Percentiles rank a stretch among this genome's conserved stretches.
Evolutionary conservation across 2,329 filamentous ascomycete species (phyloP).

Genomic region (Penicillium sp.): DNA sequence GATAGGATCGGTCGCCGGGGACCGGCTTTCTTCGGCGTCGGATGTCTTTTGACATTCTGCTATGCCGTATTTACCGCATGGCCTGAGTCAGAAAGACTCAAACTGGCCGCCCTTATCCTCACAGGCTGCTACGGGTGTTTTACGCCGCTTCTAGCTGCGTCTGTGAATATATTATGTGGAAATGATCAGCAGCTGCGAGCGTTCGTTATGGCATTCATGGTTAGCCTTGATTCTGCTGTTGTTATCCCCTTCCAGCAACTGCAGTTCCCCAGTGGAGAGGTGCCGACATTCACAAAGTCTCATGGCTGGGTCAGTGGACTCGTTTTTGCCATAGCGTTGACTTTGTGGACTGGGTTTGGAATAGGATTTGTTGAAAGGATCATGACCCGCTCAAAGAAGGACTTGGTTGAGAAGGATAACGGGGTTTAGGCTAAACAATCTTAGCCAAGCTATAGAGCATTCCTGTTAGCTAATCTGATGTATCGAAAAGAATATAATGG

Average conservation of each 20-base stretch:
- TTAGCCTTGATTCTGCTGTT: constrained; percentile 6
- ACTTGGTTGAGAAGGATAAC: background rate
- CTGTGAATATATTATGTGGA: constrained; percentile 44
- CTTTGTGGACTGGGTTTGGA: constrained; percentile 6
- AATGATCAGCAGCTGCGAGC: constrained; percentile 47
- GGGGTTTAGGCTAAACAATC: background rate
- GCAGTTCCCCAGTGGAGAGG: constrained; percentile 4
- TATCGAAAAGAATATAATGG: too few species aligned
- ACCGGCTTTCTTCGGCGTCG: constrained; percentile 34
- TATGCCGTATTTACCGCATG: constrained; percentile 42
- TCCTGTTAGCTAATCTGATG: too few species aligned
- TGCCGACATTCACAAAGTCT: background rate
- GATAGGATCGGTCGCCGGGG: constrained; percentile 1
- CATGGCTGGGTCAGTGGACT: constrained; percentile 7
- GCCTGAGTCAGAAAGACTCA: constrained; percentile 38
- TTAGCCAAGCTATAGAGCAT: too few species aligned
- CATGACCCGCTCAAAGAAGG: background rate
- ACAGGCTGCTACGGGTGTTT: constrained; percentile 45
- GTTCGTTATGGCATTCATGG: constrained; percentile 34
- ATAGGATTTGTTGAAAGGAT: constrained; percentile 5
- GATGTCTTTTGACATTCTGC: constrained; percentile 36
- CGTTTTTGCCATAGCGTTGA: constrained; percentile 1
- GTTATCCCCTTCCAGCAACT: constrained; percentile 6
- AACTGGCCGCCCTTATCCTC: constrained; percentile 44
- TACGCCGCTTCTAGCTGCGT: constrained; percentile 44